phyloP scores from a whole-genome alignment of 441 rosid species.

The Erysimum pusillum region DNA sequence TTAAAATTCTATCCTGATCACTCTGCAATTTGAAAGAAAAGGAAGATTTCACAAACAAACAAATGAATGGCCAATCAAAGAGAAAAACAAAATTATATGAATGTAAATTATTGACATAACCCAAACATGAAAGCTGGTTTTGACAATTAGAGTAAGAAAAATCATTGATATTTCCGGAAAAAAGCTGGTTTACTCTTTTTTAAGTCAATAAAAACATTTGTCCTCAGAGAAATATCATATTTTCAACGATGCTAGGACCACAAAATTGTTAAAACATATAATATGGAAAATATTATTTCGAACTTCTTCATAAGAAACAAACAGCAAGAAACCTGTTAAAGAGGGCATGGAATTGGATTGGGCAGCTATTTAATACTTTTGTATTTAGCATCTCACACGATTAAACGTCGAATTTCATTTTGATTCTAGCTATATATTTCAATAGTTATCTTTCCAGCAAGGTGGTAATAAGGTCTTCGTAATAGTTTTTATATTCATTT shows the following conservation, averaged over 20 bases:
- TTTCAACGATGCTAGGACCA: slow-evolving; percentile 26
- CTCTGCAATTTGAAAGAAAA: background rate
- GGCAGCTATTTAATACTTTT: slow-evolving; percentile 38
- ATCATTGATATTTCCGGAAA: background rate
- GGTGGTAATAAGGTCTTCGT: slow-evolving; percentile 20
- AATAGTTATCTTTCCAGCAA: slow-evolving; percentile 6
- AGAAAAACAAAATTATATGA: background rate
- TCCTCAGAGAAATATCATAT: slow-evolving; percentile 1
- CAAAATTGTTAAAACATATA: slow-evolving; percentile 20
- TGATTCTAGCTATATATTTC: background rate
- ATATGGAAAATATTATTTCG: background rate
- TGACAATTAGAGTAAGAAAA: slow-evolving; percentile 1
- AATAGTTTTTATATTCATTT: slow-evolving; percentile 10
- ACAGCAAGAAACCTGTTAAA: background rate
- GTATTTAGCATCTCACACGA: background rate
- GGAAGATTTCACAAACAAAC: background rate
- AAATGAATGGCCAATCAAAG: background rate
- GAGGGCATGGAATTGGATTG: slow-evolving; percentile 31
- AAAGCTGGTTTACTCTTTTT: slow-evolving; percentile 13
- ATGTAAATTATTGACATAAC: background rate
- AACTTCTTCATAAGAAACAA: slow-evolving; percentile 30
- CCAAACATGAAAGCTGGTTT: background rate
- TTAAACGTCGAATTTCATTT: background rate
- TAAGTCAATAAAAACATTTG: slow-evolving; percentile 35
- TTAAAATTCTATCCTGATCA: background rate